Conservation (phyloP, 2,329 filamentous ascomycete species). For the Colletotrichum kahawae region DNA sequence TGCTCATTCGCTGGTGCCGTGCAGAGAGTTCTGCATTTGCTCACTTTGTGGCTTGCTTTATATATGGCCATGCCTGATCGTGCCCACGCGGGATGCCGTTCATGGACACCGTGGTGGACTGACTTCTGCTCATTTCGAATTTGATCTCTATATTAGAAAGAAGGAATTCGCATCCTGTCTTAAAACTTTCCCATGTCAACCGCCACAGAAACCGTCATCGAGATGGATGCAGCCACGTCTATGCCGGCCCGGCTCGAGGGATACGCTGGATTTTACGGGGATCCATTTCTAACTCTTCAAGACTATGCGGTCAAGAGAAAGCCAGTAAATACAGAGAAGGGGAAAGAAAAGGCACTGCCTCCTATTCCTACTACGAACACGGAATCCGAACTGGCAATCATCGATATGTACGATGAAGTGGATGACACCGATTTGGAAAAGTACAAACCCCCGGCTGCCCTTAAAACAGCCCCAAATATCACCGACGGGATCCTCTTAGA, state of each 20-base stretch:
- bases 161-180: neutral
- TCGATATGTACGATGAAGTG: conserved; percentile 31
- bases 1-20: neutral
- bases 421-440: conserved; percentile 47
- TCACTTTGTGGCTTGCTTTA: neutral
- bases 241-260: conserved; percentile 24
- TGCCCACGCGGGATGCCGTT: neutral
- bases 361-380: neutral
- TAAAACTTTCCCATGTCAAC: neutral
- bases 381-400: conserved; percentile 24
- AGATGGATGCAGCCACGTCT: neutral
- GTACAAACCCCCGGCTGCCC: conserved; percentile 49
- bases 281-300: conserved; percentile 30
- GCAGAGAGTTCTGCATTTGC: neutral
- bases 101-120: neutral
- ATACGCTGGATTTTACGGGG: conserved; percentile 32
- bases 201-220: neutral
- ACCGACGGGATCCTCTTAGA: conserved; percentile 45
- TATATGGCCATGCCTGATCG: neutral
- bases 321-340: neutral
- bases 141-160: neutral
- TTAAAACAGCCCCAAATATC: conserved; percentile 42
- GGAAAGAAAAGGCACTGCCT: neutral
- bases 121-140: neutral
- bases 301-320: conserved; percentile 3